Percentiles rank a stretch among this genome's conserved stretches.
Conservation (phyloP, 2,329 filamentous ascomycete genomes). For the Fusarium lyarnte region DNA sequence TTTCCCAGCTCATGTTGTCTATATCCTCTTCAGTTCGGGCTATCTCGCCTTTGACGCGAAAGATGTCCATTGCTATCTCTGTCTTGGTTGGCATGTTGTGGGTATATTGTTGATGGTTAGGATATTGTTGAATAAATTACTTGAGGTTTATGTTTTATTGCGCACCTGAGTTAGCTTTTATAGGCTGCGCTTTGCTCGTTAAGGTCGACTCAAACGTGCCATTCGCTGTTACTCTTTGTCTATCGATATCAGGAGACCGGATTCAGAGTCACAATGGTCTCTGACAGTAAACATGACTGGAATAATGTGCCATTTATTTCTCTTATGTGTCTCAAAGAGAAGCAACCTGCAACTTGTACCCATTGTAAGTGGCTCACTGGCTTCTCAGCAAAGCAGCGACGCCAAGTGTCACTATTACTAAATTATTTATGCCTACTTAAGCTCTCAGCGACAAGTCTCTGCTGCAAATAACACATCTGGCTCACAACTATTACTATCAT, state of each 20-base stretch:
- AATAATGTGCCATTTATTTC: fast-evolving
- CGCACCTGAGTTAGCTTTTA: not conserved
- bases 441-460: no score
- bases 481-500: no score
- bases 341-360: fast-evolving
- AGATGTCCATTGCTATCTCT: no score
- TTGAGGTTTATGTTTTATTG: fast-evolving
- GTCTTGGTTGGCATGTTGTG: no score
- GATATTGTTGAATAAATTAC: no score
- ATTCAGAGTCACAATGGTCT: fast-evolving
- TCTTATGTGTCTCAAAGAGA: not conserved
- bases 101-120: no score
- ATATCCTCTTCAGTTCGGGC: no score
- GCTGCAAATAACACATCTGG: no score
- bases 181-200: not conserved
- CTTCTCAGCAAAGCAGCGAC: fast-evolving
- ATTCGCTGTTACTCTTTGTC: not conserved
- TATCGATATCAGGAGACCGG: fast-evolving
- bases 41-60: no score
- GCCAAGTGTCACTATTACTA: fast-evolving
- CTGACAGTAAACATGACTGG: not conserved
- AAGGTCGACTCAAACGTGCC: not conserved
- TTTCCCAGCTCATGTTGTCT: no score
- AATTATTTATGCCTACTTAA: no score
- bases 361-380: fast-evolving